A percentile compares a stretch with the other conserved stretches of the same genome.
Conservation (phyloP, 2,329 filamentous ascomycete genomes). For the Helotiales sp. region DNA sequence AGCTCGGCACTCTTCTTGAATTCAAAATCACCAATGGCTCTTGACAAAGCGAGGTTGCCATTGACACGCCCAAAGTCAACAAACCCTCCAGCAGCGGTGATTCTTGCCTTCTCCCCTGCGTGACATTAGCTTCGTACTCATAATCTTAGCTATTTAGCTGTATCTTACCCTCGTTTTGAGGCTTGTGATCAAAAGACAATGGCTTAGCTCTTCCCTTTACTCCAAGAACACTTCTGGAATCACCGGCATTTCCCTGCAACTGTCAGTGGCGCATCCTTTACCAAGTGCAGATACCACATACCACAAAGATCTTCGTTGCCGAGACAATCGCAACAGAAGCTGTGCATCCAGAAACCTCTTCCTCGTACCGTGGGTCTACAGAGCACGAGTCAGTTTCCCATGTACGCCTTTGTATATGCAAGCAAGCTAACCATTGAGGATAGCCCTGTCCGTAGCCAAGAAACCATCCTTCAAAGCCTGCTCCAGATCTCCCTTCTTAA, state of each 20-base stretch:
- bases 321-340: conserved; percentile 90
- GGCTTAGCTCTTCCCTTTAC: conserved; percentile 98
- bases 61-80: conserved; percentile 99
- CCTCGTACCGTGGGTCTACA: conserved; percentile 94
- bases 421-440: conserved; percentile 77
- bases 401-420: background rate
- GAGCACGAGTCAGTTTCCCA: conserved; percentile 36
- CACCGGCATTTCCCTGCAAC: conserved; percentile 88
- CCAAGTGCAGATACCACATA: conserved; percentile 58
- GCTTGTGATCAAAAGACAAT: conserved; percentile 98
- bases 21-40: conserved; percentile 98
- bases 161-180: conserved; percentile 85
- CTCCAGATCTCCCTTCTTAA: conserved; percentile 88
- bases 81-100: conserved; percentile 93
- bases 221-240: conserved; percentile 92
- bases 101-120: conserved; percentile 90
- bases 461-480: conserved; percentile 98
- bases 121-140: conserved; percentile 35
- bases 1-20: conserved; percentile 99
- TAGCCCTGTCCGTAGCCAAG: conserved; percentile 92
- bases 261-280: conserved; percentile 36
- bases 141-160: background rate
- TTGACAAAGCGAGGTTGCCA: conserved; percentile 93
- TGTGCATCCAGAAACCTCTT: conserved; percentile 97
- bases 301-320: conserved; percentile 90